Base-by-base conservation (phyloP, 163 green algal genomes). In the Scenedesmus sp. region DNA sequence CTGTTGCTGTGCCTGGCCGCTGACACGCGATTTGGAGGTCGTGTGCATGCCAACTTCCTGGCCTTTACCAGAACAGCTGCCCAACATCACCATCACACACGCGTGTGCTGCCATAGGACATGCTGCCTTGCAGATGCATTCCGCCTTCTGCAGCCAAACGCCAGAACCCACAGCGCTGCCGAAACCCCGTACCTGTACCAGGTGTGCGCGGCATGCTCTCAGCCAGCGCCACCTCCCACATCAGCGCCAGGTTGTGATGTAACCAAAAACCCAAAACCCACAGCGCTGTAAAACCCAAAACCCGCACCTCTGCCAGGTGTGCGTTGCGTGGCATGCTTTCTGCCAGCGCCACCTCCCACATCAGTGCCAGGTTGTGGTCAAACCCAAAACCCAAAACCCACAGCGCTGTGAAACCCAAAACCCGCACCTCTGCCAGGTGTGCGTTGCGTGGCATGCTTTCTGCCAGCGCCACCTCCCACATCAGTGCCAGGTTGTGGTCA, bases 401-500 rank as follows among this genome's bases (percentile, higher is more conserved):
- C 62, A 70, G 62, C 62, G 13, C 62, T 20, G 13, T 15, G 13
- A 12, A 70, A 70, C 10, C 62, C 12, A 70, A 15, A 12, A 59
- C n/a, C 8, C 77, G 18, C 54, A 93, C 93, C 90, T 95, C 91
- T n/a, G 77, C 77, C 34, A 95, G 60, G 52, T 15, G 87, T 34
- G 79, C 90, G 73, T 89, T 70, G 18, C 60, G 9, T 18, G 82
- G 87, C 59, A 88, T 20, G 52, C 12, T 59, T 73, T 97, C 96
- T 93, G 93, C 82, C 26, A 98, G 91, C 70, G 95, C 91, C 18
- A 93, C 92, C 92, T 98, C 93, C 98, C 98, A 99, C 93, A 98
- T 56, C 56, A 98, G 88, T 85, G 95, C 95, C 85, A 99, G 94
- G 95, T 99, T 99, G 97, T 99, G 98, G 94, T 99, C 98, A 52